Evolutionary conservation across 106 monocot species (phyloP), one percentile per base, ranked within the genome.

Genomic region (Ottelia alismoides): DNA sequence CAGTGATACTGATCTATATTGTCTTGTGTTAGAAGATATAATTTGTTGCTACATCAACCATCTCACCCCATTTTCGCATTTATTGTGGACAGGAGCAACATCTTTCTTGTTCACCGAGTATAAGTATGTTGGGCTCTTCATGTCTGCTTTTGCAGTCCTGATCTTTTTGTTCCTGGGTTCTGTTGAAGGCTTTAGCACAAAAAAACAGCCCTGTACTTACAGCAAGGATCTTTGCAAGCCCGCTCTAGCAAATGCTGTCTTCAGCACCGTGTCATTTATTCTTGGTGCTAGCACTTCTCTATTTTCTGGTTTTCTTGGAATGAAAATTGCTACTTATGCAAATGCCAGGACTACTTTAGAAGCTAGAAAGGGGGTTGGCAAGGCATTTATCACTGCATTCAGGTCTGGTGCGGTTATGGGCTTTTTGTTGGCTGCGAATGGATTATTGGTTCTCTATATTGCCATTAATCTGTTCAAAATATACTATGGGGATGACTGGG

Each of bases 261-360:
- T 66, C 25, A 66, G 66, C 57, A 66, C 66, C 12, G 30, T 66
- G 25, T 46, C 66, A 18, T 67, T 67, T 50, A 20, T 67, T 30
- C 66, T 67, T 58, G 66, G 66, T 26, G 66, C 66, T 4, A 31
- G 31, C 17, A 57, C 66, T 20, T 67, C 66, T 0, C 12, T 67
- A 31, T 30, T 67, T 35, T 58, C 66, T 49, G 66, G 66, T 25
- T 67, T 67, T 50, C 56, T 67, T 49, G 66, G 66, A 22, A 67
- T 67, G 66, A 67, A 67, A 58, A 67, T 67, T 25, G 66, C 66
- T 9, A 67, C 66, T 20, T 67, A 67, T 51, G 66, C 66, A 18
- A 67, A 67, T 57, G 66, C 66, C 11, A 67, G 66, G 48, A 67
- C 66, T 25, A 67, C 66, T 11, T 25, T 67, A 1, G 66, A 67